A percentile compares a stretch with the other conserved stretches of the same genome.
phyloP scores from a whole-genome alignment of 257 asterid genomes.

The Fraxinus anomala region DNA sequence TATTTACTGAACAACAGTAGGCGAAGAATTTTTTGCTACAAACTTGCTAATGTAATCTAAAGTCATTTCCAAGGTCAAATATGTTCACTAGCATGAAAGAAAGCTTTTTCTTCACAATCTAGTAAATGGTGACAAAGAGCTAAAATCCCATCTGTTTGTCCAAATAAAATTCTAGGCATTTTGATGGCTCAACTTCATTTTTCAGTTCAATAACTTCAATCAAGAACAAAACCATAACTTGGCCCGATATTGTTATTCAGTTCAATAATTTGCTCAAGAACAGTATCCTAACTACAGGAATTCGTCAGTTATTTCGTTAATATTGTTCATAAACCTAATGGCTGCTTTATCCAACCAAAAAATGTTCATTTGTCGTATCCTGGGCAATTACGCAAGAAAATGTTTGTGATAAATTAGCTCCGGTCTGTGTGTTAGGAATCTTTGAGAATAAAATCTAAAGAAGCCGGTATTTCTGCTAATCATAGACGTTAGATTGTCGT shows the following conservation, averaged over 20 bases:
- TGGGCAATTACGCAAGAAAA: neutral
- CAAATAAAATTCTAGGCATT: neutral
- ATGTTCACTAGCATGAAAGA: neutral
- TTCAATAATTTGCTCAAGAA: neutral
- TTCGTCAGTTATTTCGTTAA: neutral
- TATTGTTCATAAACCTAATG: neutral
- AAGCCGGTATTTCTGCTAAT: conserved; percentile 20
- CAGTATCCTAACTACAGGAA: neutral
- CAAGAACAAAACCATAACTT: neutral
- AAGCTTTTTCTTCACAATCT: neutral
- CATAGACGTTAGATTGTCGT: conserved; percentile 8
- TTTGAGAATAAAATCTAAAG: conserved; percentile 9
- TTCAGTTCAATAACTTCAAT: neutral
- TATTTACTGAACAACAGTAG: neutral
- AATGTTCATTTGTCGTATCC: neutral
- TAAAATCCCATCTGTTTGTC: neutral
- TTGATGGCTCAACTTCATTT: neutral
- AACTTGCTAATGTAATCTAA: neutral
- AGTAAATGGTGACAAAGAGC: neutral
- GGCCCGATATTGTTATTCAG: neutral
- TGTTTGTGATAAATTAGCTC: neutral
- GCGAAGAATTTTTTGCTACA: neutral
- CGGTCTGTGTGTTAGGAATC: conserved; percentile 9
- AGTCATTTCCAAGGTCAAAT: neutral
- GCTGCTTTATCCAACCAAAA: neutral